phyloP scores from a whole-genome alignment of 2,329 filamentous ascomycete genomes.

The Shiraia bambusicola region DNA sequence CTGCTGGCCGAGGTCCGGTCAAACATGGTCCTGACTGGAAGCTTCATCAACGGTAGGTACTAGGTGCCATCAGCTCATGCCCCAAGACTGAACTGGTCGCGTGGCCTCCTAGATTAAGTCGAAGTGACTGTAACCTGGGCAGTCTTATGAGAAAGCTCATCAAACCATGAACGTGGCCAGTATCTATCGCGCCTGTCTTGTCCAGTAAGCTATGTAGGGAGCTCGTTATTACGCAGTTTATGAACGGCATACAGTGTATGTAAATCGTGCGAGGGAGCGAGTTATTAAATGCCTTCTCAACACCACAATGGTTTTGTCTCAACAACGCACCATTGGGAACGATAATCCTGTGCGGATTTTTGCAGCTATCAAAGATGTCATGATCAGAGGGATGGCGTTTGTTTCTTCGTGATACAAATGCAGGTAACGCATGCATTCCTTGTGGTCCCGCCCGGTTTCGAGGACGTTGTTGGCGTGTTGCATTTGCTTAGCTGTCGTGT shows the following conservation, averaged over 20 bases:
- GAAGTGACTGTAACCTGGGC: conserved; percentile 7
- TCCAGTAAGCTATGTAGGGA: no score
- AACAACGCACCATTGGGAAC: conserved; percentile 5
- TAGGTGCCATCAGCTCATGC: no score
- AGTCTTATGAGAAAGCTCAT: not conserved
- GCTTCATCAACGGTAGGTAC: not conserved
- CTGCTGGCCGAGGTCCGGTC: conserved; percentile 10
- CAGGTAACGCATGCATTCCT: no score
- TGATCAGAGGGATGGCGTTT: not conserved
- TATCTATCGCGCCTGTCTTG: no score
- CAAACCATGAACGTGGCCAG: not conserved
- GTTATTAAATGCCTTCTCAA: not conserved
- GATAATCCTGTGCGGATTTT: conserved; percentile 3
- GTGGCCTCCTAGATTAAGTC: conserved; percentile 2
- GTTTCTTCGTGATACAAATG: conserved; percentile 2
- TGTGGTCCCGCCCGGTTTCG: no score
- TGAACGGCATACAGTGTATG: not conserved
- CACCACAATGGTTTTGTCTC: conserved; percentile 1
- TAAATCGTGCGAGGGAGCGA: not conserved
- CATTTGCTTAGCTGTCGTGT: no score
- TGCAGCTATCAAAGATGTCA: not conserved
- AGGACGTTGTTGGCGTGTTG: no score
- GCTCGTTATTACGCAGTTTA: no score
- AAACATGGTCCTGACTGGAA: not conserved
- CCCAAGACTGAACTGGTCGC: no score